A percentile compares a stretch with the other conserved stretches of the same genome.
Conservation (phyloP, 331 rosid genomes). For the Telfairia occidentalis region DNA sequence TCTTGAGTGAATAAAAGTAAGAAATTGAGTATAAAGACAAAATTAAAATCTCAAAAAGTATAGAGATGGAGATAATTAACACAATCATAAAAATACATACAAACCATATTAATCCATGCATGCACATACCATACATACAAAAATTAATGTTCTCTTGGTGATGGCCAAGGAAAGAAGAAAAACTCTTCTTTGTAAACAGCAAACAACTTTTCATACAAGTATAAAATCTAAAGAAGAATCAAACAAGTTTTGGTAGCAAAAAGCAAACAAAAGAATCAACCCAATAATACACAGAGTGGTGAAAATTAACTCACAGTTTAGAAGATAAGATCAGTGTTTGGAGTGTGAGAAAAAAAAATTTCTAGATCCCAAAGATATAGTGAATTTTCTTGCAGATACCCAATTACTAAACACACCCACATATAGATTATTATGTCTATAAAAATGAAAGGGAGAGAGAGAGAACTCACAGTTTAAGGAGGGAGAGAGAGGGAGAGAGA, state of each 20-base stretch:
- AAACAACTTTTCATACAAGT: background rate
- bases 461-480: background rate
- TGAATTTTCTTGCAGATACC: background rate
- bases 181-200: background rate
- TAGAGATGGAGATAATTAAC: background rate
- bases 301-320: background rate
- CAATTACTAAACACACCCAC: background rate
- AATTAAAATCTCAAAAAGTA: too few relatives aligned
- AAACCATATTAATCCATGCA: background rate
- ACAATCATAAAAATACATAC: background rate
- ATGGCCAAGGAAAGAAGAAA: too few relatives aligned
- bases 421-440: background rate
- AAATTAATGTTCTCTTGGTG: background rate
- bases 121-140: background rate
- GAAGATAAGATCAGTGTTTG: background rate
- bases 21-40: too few relatives aligned
- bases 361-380: background rate
- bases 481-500: too few relatives aligned
- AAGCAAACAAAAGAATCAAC: background rate
- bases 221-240: background rate
- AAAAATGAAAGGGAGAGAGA: background rate
- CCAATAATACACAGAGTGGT: background rate
- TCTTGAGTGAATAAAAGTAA: too few relatives aligned
- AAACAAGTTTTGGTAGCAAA: background rate
- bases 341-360: background rate